Evolutionary conservation across 2,329 filamentous ascomycete genomes (phyloP), one percentile per base, ranked within the genome.

Genomic region (Knoxdaviesia proteae): DNA sequence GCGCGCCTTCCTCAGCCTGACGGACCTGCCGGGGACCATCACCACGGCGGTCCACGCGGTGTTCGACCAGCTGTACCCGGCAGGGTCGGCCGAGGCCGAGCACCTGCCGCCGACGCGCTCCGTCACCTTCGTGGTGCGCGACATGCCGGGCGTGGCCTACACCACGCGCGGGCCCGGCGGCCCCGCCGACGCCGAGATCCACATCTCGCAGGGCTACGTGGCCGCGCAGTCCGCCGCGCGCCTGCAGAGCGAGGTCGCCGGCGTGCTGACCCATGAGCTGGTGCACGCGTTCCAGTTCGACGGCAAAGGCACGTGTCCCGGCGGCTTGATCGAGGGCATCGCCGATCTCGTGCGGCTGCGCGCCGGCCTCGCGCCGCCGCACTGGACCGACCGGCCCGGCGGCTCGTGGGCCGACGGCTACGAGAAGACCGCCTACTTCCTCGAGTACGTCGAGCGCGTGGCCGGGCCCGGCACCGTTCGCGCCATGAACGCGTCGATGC

Each of bases 281-380:
- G 88, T 96, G 9, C 90, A 96, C 62, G 94, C 86, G 61, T 92
- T 81, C 61, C 88, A 96, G 58, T 80, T 83, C 59, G 78, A 84
- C 51, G 80, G 67, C 2, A 62, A 51, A 20, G 67, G 65, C 2
- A 62, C 62, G 5, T 73, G 74, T 38, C 80, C 80, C 0, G 78
- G 78, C 1, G 90, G 90, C 0, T 59, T 96, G 39, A 78, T 93
- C 44, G 88, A 96, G 59, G 88, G 88, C 1, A 74, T 96, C 42
- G 88, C 88, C 20, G 90, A 96, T 60, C 96, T 84, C 73, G 87
- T 96, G 30, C 71, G 88, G 2, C 61, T 96, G 47, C 75, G 74
- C 48, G 77, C 77, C 41, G 71, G 69, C 0, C 67, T 92, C 32
- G 72, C 66, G 6, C 84, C 88, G 36, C 81, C 83, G 41, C 87